These are phyloP conservation scores for Coemansia sp. DNA, from an alignment of 192 early-diverging fungal species.

Conservation along the genomic window DNA sequence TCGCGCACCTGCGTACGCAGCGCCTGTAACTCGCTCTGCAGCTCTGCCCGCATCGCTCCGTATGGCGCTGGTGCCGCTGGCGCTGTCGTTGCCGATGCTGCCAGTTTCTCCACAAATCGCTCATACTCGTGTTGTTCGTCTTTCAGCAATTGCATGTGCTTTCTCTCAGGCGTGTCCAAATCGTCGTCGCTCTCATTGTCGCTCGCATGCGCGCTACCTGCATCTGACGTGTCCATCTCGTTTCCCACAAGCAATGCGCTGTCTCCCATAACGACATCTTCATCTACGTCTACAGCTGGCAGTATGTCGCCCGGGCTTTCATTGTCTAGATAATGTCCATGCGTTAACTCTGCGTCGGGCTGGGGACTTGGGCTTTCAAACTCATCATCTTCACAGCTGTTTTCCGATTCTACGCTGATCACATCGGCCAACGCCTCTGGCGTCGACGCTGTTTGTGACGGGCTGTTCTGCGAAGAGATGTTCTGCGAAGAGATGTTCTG, in stretches of 20 bases:
- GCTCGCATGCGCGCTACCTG: constrained; percentile 10
- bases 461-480: too few species aligned
- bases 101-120: constrained; percentile 54
- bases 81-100: background rate
- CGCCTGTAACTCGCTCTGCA: constrained; percentile 29
- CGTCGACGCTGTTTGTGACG: background rate
- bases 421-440: constrained; percentile 1
- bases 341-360: background rate
- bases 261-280: background rate
- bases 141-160: constrained; percentile 25
- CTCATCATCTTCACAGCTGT: constrained; percentile 2
- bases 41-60: constrained; percentile 25
- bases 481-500: background rate
- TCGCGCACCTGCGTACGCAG: constrained; percentile 34
- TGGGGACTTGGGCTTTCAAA: constrained; percentile 2
- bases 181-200: constrained; percentile 47
- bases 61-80: background rate
- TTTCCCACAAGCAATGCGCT: background rate
- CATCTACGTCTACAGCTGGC: background rate
- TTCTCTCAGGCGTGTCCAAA: constrained; percentile 11
- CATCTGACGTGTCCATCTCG: constrained; percentile 1
- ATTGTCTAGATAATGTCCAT: background rate
- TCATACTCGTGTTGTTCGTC: constrained; percentile 66
- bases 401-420: constrained; percentile 19
- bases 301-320: background rate